These are phyloP conservation scores for Chloromonas sp. DNA, from an alignment of 163 green algal genomes.

Conservation along the genomic window DNA sequence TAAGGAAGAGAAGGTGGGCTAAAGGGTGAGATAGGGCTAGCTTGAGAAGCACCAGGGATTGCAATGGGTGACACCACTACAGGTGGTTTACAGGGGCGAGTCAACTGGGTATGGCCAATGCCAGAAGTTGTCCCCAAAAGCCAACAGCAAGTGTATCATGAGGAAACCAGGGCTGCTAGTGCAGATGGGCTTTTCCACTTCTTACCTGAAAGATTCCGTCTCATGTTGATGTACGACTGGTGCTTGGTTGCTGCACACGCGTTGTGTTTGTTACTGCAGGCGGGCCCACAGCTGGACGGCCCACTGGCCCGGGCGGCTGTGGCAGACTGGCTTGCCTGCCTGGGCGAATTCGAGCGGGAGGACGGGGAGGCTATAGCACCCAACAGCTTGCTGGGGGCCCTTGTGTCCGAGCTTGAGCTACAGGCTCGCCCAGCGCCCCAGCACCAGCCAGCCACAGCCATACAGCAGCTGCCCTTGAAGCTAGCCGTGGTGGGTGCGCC, in stretches of 20 bases:
- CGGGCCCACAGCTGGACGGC: background rate
- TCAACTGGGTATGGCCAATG: too few species aligned
- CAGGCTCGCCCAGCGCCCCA: constrained; percentile 7
- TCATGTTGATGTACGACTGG: background rate
- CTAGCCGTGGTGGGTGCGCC: constrained; percentile 38
- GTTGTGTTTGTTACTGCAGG: constrained; percentile 4
- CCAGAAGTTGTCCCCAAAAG: too few species aligned
- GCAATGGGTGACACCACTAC: too few species aligned
- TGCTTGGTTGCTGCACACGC: background rate
- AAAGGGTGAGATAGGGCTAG: background rate
- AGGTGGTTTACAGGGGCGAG: too few species aligned
- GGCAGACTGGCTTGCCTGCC: constrained; percentile 37
- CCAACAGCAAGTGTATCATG: too few species aligned
- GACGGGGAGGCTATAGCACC: constrained; percentile 14
- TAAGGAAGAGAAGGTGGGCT: background rate
- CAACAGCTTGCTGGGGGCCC: constrained; percentile 9
- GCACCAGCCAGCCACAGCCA: constrained; percentile 15
- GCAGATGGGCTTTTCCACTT: too few species aligned
- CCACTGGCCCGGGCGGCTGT: constrained; percentile 22
- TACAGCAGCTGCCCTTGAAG: constrained; percentile 29
- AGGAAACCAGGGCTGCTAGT: too few species aligned
- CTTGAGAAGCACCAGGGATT: background rate
- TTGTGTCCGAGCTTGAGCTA: constrained; percentile 26
- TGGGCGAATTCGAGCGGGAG: constrained; percentile 28
- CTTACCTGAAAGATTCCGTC: too few species aligned